These are phyloP conservation scores for Alternaria sp. DNA, from an alignment of 2,329 filamentous ascomycete species.

Conservation along the genomic window DNA sequence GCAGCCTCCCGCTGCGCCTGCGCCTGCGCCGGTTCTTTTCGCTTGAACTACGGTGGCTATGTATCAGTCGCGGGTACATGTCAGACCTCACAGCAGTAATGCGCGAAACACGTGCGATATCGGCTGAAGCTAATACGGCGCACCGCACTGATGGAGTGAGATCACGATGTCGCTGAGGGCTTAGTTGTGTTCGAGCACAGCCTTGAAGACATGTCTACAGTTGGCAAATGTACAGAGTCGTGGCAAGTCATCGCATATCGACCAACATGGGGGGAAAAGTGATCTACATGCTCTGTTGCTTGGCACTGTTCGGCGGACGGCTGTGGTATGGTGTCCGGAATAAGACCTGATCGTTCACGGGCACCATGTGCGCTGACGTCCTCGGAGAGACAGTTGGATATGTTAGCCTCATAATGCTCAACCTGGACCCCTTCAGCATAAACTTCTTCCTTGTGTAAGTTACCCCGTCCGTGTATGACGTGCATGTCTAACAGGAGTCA, in stretches of 20 bases:
- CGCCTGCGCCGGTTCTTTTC: neutral
- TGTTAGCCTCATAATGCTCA: conserved; percentile 58
- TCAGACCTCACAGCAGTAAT: neutral
- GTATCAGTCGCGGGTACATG: neutral
- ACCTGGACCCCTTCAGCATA: conserved; percentile 58
- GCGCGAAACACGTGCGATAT: neutral
- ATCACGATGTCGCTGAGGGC: neutral
- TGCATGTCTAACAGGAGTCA: conserved; percentile 19
- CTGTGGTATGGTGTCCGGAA: conserved; percentile 56
- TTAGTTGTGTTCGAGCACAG: neutral
- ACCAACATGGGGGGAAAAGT: conserved; percentile 57
- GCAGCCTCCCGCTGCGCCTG: neutral
- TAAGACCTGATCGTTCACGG: conserved; percentile 60
- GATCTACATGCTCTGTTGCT: conserved; percentile 58
- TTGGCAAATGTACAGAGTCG: conserved; percentile 54
- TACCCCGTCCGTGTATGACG: neutral
- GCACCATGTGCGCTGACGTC: conserved; percentile 54
- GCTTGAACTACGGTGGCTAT: neutral
- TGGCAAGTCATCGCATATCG: conserved; percentile 53
- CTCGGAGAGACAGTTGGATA: conserved; percentile 63
- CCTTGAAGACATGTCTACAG: neutral
- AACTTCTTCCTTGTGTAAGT: conserved; percentile 59
- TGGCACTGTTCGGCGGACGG: conserved; percentile 55
- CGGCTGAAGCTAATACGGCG: neutral
- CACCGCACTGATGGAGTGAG: neutral